A percentile compares a stretch with the other conserved stretches of the same genome.
phyloP scores from a whole-genome alignment of 1,284 basidiomycete genomes.

The Sparassis latifolia region DNA sequence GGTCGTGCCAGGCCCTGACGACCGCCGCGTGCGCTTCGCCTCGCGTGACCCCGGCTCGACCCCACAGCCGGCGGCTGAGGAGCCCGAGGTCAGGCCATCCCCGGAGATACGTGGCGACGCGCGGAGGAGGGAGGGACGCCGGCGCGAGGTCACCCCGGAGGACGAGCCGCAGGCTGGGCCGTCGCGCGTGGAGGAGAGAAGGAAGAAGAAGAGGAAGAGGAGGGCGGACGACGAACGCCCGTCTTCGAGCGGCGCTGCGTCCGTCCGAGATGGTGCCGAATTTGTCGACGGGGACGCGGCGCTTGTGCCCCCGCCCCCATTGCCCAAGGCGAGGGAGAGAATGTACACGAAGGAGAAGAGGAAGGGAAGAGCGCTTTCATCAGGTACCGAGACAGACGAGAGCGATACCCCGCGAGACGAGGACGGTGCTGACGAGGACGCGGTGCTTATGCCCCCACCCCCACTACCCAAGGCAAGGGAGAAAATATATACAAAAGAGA shows the following conservation, averaged over 20 bases:
- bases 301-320: no score
- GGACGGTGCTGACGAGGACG: no score
- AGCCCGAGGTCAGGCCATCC: not conserved
- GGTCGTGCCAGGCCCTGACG: not conserved
- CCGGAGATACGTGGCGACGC: not conserved
- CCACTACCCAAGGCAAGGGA: not conserved
- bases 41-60: slow-evolving; percentile 12
- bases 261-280: no score
- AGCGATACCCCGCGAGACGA: no score
- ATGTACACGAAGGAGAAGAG: not conserved
- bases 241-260: no score
- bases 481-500: not conserved
- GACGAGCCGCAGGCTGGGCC: not conserved
- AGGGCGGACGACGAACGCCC: not conserved
- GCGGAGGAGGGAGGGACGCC: not conserved
- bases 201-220: not conserved
- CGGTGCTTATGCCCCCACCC: no score
- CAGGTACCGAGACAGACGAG: no score
- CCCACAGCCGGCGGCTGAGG: not conserved
- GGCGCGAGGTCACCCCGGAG: no score
- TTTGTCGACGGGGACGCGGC: no score
- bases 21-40: slow-evolving; percentile 7
- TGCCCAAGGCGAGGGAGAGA: not conserved
- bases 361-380: not conserved
- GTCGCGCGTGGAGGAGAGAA: not conserved